These are phyloP conservation scores for Suhomyces bokatorum DNA, from an alignment of 1,139 yeast species.

Conservation along the genomic window DNA sequence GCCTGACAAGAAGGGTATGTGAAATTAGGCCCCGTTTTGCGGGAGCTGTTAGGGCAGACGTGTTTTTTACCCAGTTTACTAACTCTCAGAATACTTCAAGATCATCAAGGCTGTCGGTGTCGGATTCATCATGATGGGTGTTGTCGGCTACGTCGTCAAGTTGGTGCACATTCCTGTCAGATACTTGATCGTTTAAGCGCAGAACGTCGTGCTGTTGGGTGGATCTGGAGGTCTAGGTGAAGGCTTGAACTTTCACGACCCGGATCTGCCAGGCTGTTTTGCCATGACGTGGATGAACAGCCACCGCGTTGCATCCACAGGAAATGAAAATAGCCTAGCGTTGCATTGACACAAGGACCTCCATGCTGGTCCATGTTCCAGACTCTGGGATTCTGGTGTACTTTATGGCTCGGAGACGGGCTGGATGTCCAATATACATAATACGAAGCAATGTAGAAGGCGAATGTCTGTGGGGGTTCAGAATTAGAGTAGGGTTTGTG, in stretches of 20 bases:
- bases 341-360: background rate
- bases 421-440: conserved; percentile 1
- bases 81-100: conserved; percentile 69
- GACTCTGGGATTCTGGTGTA: background rate
- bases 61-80: conserved; percentile 19
- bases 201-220: background rate
- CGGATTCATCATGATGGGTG: conserved; percentile 97
- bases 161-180: conserved; percentile 95
- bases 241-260: background rate
- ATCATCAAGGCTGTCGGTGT: conserved; percentile 94
- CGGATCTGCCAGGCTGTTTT: too few species aligned
- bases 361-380: background rate
- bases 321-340: background rate
- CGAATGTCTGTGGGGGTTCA: too few species aligned
- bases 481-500: too few species aligned
- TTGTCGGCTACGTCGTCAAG: conserved; percentile 94
- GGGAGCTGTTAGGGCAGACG: background rate
- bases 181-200: conserved; percentile 79
- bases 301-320: background rate
- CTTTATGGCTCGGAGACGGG: background rate
- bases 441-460: background rate
- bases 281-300: background rate
- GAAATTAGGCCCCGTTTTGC: background rate
- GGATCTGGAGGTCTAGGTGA: background rate
- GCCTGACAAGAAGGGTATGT: conserved; percentile 80